These are phyloP conservation scores for Paracoccidioides lutzii DNA, from an alignment of 2,329 filamentous ascomycete genomes.

Conservation along the genomic window DNA sequence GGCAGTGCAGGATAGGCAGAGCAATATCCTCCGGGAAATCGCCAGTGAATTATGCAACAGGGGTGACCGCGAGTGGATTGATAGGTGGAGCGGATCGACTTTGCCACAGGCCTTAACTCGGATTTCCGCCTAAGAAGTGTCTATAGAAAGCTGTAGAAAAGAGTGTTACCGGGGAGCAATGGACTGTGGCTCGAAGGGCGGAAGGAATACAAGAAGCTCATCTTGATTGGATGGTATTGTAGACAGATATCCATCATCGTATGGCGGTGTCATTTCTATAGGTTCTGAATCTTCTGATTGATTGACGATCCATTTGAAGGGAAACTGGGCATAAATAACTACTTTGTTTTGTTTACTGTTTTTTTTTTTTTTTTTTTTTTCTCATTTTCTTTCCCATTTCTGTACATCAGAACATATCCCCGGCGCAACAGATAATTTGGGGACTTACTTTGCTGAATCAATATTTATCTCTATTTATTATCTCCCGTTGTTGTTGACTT, in stretches of 20 bases:
- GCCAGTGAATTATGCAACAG: slow-evolving; percentile 48
- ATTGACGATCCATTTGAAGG: too few species aligned
- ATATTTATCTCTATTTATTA: neutral
- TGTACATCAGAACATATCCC: too few species aligned
- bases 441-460: neutral
- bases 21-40: slow-evolving; percentile 41
- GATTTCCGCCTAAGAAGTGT: slow-evolving; percentile 10
- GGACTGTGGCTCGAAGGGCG: too few species aligned
- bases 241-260: too few species aligned
- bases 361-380: too few species aligned
- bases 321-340: too few species aligned
- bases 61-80: slow-evolving; percentile 53
- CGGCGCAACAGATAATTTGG: neutral
- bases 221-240: too few species aligned
- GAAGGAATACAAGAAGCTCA: too few species aligned
- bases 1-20: slow-evolving; percentile 35
- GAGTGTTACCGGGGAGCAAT: neutral
- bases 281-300: too few species aligned
- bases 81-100: slow-evolving; percentile 51
- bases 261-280: too few species aligned
- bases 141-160: neutral
- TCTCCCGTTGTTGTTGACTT: neutral
- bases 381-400: too few species aligned
- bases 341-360: too few species aligned
- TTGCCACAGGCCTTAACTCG: slow-evolving; percentile 19